A percentile compares a stretch with the other conserved stretches of the same genome.
Evolutionary conservation across 345 rosid genomes (phyloP).

Genomic region (Rubroshorea leprosula): DNA sequence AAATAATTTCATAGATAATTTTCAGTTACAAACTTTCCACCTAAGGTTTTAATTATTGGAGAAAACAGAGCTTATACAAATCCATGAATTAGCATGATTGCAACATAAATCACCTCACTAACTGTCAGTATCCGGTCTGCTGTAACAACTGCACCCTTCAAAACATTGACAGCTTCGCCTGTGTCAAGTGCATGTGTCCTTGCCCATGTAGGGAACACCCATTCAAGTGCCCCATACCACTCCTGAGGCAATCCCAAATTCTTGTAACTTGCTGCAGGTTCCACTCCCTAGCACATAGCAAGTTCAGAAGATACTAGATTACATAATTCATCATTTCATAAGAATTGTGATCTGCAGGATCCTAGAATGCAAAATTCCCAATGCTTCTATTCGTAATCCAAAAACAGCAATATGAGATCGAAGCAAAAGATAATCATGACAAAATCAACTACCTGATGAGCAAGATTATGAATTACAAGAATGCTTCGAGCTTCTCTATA

Average conservation of each 20-base stretch:
- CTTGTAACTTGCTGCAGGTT: constrained; percentile 64
- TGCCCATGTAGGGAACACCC: constrained; percentile 99
- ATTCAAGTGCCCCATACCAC: constrained; percentile 89
- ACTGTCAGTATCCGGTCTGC: constrained; percentile 87
- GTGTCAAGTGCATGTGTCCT: constrained; percentile 99
- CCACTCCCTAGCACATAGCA: constrained; percentile 69
- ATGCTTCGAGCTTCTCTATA: constrained; percentile 84
- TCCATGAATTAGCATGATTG: not conserved
- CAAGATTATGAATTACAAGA: constrained; percentile 85
- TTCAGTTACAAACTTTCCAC: not conserved
- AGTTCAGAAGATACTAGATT: constrained; percentile 4
- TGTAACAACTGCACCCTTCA: constrained; percentile 95
- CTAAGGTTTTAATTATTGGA: not conserved
- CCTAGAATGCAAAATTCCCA: not conserved
- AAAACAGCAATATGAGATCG: constrained; percentile 1
- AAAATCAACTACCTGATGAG: constrained; percentile 67
- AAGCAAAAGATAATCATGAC: constrained; percentile 8
- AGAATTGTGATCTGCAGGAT: not conserved
- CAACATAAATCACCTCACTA: constrained; percentile 62
- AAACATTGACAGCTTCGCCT: constrained; percentile 91
- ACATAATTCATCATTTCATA: not conserved
- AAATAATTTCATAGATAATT: not conserved
- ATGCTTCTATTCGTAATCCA: not conserved
- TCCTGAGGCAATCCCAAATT: constrained; percentile 74
- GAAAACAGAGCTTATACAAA: not conserved